Conservation (phyloP, 768 basidiomycete species). For the Suillus fuscotomentosus region DNA sequence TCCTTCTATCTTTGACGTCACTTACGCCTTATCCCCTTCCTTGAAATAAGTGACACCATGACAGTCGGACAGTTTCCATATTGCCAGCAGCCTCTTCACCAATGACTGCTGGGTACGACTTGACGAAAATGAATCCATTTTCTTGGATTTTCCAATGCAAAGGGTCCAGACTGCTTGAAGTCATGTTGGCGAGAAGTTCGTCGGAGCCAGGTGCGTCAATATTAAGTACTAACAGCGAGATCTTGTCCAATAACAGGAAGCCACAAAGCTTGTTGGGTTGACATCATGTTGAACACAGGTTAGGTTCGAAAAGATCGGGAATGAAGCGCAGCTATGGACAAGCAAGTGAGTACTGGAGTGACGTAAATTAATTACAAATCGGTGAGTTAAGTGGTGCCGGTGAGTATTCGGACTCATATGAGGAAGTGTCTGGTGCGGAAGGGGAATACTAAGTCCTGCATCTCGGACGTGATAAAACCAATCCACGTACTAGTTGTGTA, state of each 20-base stretch:
- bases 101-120: conserved; percentile 36
- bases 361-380: background rate
- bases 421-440: background rate
- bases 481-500: background rate
- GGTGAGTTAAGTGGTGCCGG: background rate
- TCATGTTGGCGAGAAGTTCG: conserved; percentile 42
- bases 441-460: background rate
- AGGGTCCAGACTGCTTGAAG: conserved; percentile 44
- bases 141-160: conserved; percentile 35
- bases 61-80: conserved; percentile 35
- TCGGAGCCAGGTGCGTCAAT: conserved; percentile 38
- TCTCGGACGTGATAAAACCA: background rate
- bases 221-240: conserved; percentile 10
- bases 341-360: background rate
- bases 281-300: background rate
- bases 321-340: background rate
- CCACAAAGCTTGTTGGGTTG: conserved; percentile 19
- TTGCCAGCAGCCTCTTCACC: conserved; percentile 41
- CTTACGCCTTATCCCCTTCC: conserved; percentile 39
- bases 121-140: conserved; percentile 15
- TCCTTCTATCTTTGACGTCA: background rate
- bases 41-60: conserved; percentile 35
- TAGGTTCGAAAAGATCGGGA: background rate
- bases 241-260: conserved; percentile 12
- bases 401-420: background rate